Conservation (phyloP, 306 rosid species). For the Hippophae gyantsensis region DNA sequence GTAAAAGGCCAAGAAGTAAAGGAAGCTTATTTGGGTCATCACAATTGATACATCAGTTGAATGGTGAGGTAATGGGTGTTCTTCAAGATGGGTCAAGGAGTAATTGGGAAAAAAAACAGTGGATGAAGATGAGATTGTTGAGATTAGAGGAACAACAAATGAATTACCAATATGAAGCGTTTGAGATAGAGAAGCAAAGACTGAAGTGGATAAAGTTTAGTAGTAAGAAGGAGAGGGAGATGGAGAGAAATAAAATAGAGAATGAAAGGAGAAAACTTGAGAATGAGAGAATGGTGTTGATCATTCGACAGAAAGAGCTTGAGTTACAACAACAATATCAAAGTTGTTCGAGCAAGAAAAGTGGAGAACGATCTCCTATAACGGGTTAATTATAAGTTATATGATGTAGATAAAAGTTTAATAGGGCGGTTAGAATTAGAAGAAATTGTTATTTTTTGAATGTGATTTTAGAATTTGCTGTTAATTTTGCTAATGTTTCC, state of each 20-base stretch:
- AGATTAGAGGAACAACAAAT: slow-evolving; percentile 61
- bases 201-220: slow-evolving; percentile 75
- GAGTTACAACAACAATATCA: slow-evolving; percentile 33
- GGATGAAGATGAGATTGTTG: slow-evolving; percentile 47
- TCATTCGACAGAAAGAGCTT: slow-evolving; percentile 56
- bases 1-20: slow-evolving; percentile 33
- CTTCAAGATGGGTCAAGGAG: slow-evolving; percentile 54
- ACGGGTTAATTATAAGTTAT: too few relatives aligned
- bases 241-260: slow-evolving; percentile 72
- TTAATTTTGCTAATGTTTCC: too few relatives aligned
- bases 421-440: too few relatives aligned
- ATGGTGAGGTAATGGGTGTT: slow-evolving; percentile 40
- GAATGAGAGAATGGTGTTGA: slow-evolving; percentile 64
- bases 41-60: slow-evolving; percentile 36
- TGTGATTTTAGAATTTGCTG: too few relatives aligned
- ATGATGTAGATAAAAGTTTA: too few relatives aligned
- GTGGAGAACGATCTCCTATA: too few relatives aligned
- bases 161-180: slow-evolving; percentile 32
- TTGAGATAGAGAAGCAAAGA: slow-evolving; percentile 73
- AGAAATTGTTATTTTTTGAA: too few relatives aligned
- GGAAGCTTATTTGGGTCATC: slow-evolving; percentile 10
- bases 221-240: slow-evolving; percentile 81
- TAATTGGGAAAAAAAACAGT: slow-evolving; percentile 67
- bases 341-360: too few relatives aligned
- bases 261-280: slow-evolving; percentile 48